These are phyloP conservation scores for Metarhizium sp. DNA, from an alignment of 2,329 filamentous ascomycete genomes.

Conservation along the genomic window DNA sequence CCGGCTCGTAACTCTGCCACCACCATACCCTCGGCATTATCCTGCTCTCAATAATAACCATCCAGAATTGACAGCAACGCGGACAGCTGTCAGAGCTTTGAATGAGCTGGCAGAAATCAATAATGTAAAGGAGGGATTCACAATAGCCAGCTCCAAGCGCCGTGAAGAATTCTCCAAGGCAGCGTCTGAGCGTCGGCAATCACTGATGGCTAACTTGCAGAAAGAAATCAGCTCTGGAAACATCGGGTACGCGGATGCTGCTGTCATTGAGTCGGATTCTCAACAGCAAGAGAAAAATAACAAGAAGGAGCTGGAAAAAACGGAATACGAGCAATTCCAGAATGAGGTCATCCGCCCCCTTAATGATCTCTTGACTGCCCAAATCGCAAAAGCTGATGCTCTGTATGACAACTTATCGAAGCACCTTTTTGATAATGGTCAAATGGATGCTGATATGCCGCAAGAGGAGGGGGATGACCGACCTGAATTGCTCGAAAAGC, in stretches of 20 bases:
- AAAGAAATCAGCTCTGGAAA: conserved; percentile 67
- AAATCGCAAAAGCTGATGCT: conserved; percentile 63
- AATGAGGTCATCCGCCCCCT: conserved; percentile 73
- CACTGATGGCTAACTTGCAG: conserved; percentile 67
- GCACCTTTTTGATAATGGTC: conserved; percentile 58
- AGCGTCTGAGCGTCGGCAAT: conserved; percentile 44
- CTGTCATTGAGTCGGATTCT: conserved; percentile 68
- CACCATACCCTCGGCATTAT: conserved; percentile 87
- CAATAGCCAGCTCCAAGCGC: conserved; percentile 45
- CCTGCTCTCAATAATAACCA: conserved; percentile 95
- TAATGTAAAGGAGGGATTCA: conserved; percentile 55
- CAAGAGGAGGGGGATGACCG: conserved; percentile 94
- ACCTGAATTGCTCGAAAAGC: conserved; percentile 85
- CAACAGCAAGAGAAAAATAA: conserved; percentile 59
- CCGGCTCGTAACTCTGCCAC: conserved; percentile 82
- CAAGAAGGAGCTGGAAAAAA: conserved; percentile 64
- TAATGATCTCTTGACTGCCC: conserved; percentile 67
- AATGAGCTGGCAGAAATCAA: conserved; percentile 66
- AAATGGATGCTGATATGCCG: conserved; percentile 65
- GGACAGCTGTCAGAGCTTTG: conserved; percentile 62
- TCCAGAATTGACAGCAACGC: conserved; percentile 72
- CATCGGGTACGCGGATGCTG: conserved; percentile 76
- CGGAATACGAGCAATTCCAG: conserved; percentile 79
- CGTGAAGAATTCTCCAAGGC: conserved; percentile 44
- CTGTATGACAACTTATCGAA: conserved; percentile 70